Conservation (phyloP, 169 alveolate species). For the Cryptosporidium canis region DNA sequence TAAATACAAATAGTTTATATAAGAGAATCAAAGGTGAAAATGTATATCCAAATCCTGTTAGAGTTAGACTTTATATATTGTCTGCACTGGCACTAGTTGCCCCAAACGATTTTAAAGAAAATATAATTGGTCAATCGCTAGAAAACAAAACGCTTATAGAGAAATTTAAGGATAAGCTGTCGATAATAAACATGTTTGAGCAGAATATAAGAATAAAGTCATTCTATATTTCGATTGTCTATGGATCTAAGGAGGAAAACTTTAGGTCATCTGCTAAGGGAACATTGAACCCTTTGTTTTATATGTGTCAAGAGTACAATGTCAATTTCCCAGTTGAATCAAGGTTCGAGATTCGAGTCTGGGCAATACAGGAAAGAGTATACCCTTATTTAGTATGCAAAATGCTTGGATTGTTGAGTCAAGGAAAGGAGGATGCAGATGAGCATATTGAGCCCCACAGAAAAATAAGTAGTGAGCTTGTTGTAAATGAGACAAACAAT, state of each 20-base stretch:
- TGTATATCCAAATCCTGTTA: conserved; percentile 81
- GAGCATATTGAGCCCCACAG: neutral
- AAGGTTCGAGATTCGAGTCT: conserved; percentile 78
- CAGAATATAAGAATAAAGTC: conserved; percentile 49
- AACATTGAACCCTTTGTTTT: conserved; percentile 80
- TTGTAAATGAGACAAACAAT: conserved; percentile 66
- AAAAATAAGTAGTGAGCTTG: neutral
- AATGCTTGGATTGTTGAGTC: conserved; percentile 23
- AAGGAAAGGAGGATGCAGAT: neutral
- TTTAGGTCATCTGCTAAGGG: conserved; percentile 41
- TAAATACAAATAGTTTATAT: conserved; percentile 29
- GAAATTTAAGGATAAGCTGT: conserved; percentile 21
- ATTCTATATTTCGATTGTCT: conserved; percentile 61
- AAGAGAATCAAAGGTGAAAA: conserved; percentile 78
- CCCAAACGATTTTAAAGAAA: neutral
- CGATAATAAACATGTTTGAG: conserved; percentile 27
- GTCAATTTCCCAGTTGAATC: conserved; percentile 84
- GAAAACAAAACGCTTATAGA: conserved; percentile 15
- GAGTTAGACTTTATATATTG: conserved; percentile 82
- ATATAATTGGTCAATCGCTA: neutral
- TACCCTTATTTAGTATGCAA: conserved; percentile 64
- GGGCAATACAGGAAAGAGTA: conserved; percentile 75
- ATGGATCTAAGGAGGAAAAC: conserved; percentile 64
- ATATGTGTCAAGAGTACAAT: conserved; percentile 81
- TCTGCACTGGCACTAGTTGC: conserved; percentile 62